Evolutionary conservation across 441 rosid genomes (phyloP), one percentile per base, ranked within the genome.

Genomic region (Macaranga tanarius): DNA sequence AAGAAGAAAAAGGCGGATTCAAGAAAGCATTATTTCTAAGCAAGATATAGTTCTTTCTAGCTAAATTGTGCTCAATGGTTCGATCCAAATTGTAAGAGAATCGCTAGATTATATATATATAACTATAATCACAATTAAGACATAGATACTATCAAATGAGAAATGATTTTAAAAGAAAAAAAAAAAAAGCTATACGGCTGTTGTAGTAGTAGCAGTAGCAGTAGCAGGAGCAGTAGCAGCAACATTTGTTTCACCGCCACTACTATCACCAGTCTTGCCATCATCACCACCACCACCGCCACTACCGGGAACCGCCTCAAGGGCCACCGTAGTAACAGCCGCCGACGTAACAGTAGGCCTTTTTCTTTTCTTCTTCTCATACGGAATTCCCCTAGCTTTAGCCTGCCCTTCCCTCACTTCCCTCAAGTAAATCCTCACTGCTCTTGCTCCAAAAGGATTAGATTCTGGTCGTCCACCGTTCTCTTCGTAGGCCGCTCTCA

Each of bases 351-450:
- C 63, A 9, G 86, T 51, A 1, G 86, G 50, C 73, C 98, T 81
- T 84, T 93, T 93, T 56, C 98, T 85, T 79, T 92, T 94, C 92
- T 92, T 93, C 82, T 94, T 94, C 89, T 90, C 97, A 26, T 87
- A 88, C 2, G 97, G 97, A 20, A 94, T 87, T 73, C 99, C 99
- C 57, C 99, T 84, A 8, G 99, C 99, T 77, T 89, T 92, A 11
- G 97, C 95, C 67, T 94, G 99, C 40, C 83, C 80, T 82, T 94
- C 97, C 68, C 91, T 85, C 1, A 92, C 97, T 66, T 94, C 99
- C 84, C 97, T 83, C 66, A 94, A 71, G 71, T 90, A 94, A 79
- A 94, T 92, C 92, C 97, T 84, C 6, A 94, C 97, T 1, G 97
- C 97, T 65, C 85, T 81, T 11, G 97, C 89, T 9, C 89, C 99